Percentiles rank a stretch among this genome's conserved stretches.
phyloP scores from a whole-genome alignment of 345 rosid genomes.

The Arabidopsis arenosa region DNA sequence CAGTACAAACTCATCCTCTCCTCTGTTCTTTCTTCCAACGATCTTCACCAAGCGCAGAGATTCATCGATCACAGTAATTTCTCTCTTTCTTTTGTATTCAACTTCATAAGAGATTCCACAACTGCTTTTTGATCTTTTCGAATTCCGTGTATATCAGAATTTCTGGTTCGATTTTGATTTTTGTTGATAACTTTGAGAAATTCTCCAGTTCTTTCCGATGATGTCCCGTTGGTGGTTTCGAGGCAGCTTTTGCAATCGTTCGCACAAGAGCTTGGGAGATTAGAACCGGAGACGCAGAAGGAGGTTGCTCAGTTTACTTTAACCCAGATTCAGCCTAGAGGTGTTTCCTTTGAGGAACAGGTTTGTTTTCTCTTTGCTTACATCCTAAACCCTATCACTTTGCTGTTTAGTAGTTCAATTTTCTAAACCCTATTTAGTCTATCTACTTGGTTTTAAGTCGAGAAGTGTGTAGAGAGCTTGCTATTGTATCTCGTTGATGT shows the following conservation, averaged over 20 bases:
- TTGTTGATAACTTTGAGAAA: neutral
- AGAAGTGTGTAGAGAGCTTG: slow-evolving; percentile 7
- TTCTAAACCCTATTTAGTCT: neutral
- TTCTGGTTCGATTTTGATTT: neutral
- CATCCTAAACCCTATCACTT: neutral
- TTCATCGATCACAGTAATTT: slow-evolving; percentile 85
- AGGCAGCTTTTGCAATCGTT: slow-evolving; percentile 91
- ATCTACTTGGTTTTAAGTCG: neutral
- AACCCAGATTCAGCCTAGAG: slow-evolving; percentile 95
- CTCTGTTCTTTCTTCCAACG: slow-evolving; percentile 81
- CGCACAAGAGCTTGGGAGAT: slow-evolving; percentile 82
- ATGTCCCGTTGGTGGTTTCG: slow-evolving; percentile 90
- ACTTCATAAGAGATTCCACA: neutral
- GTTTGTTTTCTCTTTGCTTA: slow-evolving; percentile 43
- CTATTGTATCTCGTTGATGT: slow-evolving; percentile 5
- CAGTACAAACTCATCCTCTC: slow-evolving; percentile 93
- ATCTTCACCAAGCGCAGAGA: slow-evolving; percentile 75
- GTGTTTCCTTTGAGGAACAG: slow-evolving; percentile 99
- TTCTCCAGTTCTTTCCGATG: slow-evolving; percentile 82
- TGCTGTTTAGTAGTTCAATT: neutral
- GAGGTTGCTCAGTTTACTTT: slow-evolving; percentile 90
- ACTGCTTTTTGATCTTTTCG: neutral
- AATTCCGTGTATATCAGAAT: neutral
- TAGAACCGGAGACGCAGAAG: slow-evolving; percentile 82
- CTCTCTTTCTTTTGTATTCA: slow-evolving; percentile 6